These are phyloP conservation scores for Chionographis japonica DNA, from an alignment of 106 monocot species.

Conservation along the genomic window DNA sequence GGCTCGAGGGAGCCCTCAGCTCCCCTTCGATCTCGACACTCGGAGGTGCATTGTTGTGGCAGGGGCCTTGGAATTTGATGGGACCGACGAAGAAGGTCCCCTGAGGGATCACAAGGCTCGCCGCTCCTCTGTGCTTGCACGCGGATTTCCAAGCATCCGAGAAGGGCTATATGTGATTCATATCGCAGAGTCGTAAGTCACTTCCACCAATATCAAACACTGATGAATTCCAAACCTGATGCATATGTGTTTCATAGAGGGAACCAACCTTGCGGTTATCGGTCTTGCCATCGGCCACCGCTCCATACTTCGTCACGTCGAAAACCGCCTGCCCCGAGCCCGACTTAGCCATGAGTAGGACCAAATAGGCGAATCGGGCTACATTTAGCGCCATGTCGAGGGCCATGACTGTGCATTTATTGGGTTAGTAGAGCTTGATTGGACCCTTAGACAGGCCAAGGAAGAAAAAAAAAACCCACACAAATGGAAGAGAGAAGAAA, in stretches of 20 bases:
- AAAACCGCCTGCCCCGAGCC: conserved; percentile 8
- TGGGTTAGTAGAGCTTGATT: too few relatives aligned
- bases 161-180: conserved; percentile 20
- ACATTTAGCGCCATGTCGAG: not conserved
- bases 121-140: not conserved
- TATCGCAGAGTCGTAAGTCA: too few relatives aligned
- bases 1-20: conserved; percentile 10
- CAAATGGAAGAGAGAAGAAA: too few relatives aligned
- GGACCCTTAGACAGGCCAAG: too few relatives aligned
- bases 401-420: not conserved
- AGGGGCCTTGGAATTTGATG: conserved; percentile 23
- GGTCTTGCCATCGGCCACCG: conserved; percentile 24
- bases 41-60: not conserved
- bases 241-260: not conserved
- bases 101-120: conserved; percentile 12
- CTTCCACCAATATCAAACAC: not conserved
- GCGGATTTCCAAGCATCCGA: conserved; percentile 22
- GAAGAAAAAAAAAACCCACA: too few relatives aligned
- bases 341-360: conserved; percentile 1
- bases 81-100: conserved; percentile 29
- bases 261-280: conserved; percentile 21
- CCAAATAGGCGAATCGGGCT: not conserved
- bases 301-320: conserved; percentile 26
- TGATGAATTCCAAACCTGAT: not conserved
- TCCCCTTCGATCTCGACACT: conserved; percentile 15